Conservation (phyloP, 129 eudicot species). For the Lactuca sativa region DNA sequence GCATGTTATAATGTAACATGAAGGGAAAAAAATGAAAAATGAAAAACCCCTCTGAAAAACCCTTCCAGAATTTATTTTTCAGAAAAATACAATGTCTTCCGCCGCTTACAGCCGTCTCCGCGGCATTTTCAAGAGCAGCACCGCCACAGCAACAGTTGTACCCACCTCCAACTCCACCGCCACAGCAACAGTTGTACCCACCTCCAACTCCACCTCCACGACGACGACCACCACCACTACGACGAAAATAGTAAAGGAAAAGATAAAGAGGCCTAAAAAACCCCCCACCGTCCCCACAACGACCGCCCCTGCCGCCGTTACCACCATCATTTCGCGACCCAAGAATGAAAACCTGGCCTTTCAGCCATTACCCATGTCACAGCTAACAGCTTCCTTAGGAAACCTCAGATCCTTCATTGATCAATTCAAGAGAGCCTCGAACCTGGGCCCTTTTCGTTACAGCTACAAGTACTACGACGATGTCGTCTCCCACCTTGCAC, state of each 20-base stretch:
- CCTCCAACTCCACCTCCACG: not conserved
- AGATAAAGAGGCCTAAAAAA: slow-evolving; percentile 22
- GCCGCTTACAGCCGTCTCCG: slow-evolving; percentile 37
- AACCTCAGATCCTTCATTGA: slow-evolving; percentile 27
- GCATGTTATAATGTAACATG: not conserved
- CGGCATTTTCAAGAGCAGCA: slow-evolving; percentile 25
- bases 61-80: not conserved
- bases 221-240: slow-evolving; percentile 19
- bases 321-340: slow-evolving; percentile 23
- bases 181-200: not conserved
- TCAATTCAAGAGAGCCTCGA: slow-evolving; percentile 39
- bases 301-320: not conserved
- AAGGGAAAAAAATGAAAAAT: not conserved
- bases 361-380: slow-evolving; percentile 24
- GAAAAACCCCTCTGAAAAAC: not conserved
- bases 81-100: slow-evolving; percentile 32
- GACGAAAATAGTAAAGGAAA: slow-evolving; percentile 22
- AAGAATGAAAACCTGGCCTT: slow-evolving; percentile 20
- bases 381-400: slow-evolving; percentile 19
- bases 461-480: slow-evolving; percentile 26
- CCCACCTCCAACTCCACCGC: not conserved
- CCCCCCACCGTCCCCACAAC: slow-evolving; percentile 3
- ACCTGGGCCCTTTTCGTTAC: slow-evolving; percentile 33
- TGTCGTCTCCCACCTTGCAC: slow-evolving; percentile 47
- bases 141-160: not conserved